phyloP scores from a whole-genome alignment of 352 stramenopile species.

The Pythium aristosporum region DNA sequence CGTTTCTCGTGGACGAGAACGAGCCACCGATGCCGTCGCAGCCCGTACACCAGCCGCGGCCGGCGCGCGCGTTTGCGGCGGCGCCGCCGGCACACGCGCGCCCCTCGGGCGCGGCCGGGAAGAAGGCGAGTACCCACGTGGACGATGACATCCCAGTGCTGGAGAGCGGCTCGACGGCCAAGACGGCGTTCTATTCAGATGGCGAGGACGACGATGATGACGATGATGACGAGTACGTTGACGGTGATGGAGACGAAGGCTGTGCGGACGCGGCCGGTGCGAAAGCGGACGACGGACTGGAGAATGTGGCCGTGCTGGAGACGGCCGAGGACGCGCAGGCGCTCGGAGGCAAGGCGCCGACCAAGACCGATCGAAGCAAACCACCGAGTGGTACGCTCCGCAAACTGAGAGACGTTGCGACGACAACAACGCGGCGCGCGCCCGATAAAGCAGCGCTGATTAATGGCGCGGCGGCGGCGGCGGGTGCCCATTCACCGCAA shows the following conservation, averaged over 20 bases:
- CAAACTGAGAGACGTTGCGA: conserved; percentile 23
- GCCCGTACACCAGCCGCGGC: conserved; percentile 24
- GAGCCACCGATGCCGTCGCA: conserved; percentile 24
- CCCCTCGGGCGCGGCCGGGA: background rate
- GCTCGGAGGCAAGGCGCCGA: conserved; percentile 20
- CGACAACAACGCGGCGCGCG: conserved; percentile 17
- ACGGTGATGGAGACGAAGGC: conserved; percentile 34
- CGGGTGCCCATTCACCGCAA: background rate
- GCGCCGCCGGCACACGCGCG: conserved; percentile 1
- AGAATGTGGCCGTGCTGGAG: conserved; percentile 68
- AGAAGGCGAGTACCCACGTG: conserved; percentile 3
- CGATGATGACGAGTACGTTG: conserved; percentile 25
- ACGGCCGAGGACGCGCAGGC: conserved; percentile 53
- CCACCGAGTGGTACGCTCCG: conserved; percentile 20
- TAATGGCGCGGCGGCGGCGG: background rate
- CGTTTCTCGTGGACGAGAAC: conserved; percentile 32
- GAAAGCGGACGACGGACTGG: conserved; percentile 47
- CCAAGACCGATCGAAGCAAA: conserved; percentile 33
- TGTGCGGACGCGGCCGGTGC: conserved; percentile 27
- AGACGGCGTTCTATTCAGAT: conserved; percentile 38
- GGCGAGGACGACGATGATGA: conserved; percentile 29
- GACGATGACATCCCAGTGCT: conserved; percentile 75
- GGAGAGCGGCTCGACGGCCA: conserved; percentile 30
- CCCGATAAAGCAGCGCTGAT: conserved; percentile 4
- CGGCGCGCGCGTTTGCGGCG: conserved; percentile 4